A percentile compares a stretch with the other conserved stretches of the same genome.
Conservation (phyloP, 75 land plant species). For the Gnetum montanum region DNA sequence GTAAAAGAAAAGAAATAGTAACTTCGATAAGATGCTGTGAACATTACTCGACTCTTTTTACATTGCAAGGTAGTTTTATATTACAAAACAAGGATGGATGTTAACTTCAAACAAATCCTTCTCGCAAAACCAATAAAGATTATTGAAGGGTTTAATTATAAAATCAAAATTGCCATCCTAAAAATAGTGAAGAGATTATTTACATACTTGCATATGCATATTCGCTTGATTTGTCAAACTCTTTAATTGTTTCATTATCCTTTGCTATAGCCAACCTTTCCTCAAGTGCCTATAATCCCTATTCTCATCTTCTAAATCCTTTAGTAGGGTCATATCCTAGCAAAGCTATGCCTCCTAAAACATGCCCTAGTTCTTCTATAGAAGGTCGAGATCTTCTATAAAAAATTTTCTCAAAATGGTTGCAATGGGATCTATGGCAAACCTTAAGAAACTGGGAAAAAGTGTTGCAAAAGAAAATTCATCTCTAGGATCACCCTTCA, state of each 20-base stretch:
- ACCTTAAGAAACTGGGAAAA: too few relatives aligned
- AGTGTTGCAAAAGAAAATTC: too few relatives aligned
- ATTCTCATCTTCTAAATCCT: conserved; percentile 91
- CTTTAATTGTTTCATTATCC: conserved; percentile 6
- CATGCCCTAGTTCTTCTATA: conserved; percentile 26
- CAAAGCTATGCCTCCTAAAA: conserved; percentile 48
- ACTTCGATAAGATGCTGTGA: too few relatives aligned
- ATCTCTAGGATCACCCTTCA: conserved; percentile 48
- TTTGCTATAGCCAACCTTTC: conserved; percentile 64
- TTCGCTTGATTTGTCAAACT: not conserved
- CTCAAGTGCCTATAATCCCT: conserved; percentile 91
- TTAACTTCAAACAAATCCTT: too few relatives aligned
- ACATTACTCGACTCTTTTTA: too few relatives aligned
- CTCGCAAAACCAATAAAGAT: too few relatives aligned
- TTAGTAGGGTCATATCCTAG: conserved; percentile 82
- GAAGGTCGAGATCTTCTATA: conserved; percentile 54
- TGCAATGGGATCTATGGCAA: too few relatives aligned
- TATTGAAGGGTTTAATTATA: too few relatives aligned
- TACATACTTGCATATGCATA: conserved; percentile 7
- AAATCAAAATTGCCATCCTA: not conserved
- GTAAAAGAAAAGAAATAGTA: too few relatives aligned
- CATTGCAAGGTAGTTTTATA: too few relatives aligned
- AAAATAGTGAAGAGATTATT: not conserved
- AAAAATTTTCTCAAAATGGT: conserved; percentile 48
- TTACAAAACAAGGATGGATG: too few relatives aligned